Base-by-base conservation (phyloP, 129 eudicot species). In the Flaveria linearis region DNA sequence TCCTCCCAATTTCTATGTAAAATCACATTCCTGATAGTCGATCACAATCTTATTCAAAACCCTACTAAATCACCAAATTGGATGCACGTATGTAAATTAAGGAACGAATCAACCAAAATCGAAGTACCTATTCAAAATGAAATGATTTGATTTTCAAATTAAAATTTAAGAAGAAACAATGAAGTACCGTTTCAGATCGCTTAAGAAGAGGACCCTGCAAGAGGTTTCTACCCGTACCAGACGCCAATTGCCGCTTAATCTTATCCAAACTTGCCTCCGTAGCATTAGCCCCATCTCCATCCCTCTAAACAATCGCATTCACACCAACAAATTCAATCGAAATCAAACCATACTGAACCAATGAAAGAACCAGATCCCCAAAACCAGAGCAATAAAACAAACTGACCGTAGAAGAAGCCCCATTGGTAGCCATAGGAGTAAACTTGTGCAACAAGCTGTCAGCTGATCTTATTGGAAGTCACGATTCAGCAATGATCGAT, bases 191-290 rank as follows among this genome's bases (percentile, higher is more conserved):
- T 82, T 94, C 99, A 43, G 99, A 94, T 86, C 99, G 93, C 77
- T 94, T 94, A 49, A 91, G 92, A 57, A 94, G 99, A 50, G 97
- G 99, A 23, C 99, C 99, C 78, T 94, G 99, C 72, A 94, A 78
- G 9, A 94, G 57, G 81, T 91, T 87, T 57, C 90, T 72, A 26
- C 98, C 98, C 16, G 96, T 87, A 41, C 93, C 85, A 63, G 99
- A 86, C 7, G 97, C 90, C 66, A 94, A 82, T 77, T 94, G 99
- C 30, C 90, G 85, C 60, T 91, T 94, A 76, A 91, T 91, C 89
- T 86, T 91, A 76, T 94, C 94, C 80, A 94, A 85, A 74, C 96
- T 94, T 58, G 82, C 70, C 68, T 87, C 85, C 9, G 97, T 89
- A 53, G 85, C 89, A 76, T 76, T 76, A 62, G 80, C 92, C 64